phyloP scores from a whole-genome alignment of 1,284 basidiomycete genomes.

The Naganishia sp. region DNA sequence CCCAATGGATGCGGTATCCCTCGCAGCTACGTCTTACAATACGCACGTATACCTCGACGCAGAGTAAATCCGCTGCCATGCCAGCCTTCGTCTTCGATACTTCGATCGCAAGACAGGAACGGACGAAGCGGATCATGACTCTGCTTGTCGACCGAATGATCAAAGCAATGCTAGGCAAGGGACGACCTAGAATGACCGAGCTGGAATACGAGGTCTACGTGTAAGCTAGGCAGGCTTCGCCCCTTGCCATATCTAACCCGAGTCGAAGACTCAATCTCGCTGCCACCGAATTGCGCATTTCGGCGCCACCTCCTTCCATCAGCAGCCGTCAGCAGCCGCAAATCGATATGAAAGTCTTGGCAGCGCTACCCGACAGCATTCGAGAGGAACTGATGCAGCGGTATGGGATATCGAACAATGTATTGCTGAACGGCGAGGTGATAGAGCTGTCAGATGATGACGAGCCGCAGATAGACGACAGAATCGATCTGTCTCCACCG shows the following conservation, averaged over 20 bases:
- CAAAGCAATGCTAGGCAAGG: constrained; percentile 21
- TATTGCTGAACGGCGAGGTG: neutral
- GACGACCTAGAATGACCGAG: neutral
- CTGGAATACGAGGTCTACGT: constrained; percentile 31
- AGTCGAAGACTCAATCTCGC: constrained; percentile 30
- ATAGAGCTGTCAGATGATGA: neutral
- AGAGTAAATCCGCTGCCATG: constrained; percentile 19
- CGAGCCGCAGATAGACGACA: neutral
- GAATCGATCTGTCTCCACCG: neutral
- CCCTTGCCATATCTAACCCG: neutral
- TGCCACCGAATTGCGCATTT: constrained; percentile 8
- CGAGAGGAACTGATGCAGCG: constrained; percentile 1
- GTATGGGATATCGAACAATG: neutral
- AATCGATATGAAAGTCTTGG: constrained; percentile 2
- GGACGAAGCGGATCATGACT: constrained; percentile 23
- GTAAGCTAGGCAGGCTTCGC: constrained; percentile 4
- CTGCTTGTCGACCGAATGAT: constrained; percentile 8
- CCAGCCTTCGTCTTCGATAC: constrained; percentile 32
- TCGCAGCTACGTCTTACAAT: constrained; percentile 28
- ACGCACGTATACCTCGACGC: constrained; percentile 30
- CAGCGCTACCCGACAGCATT: neutral
- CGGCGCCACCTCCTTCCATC: constrained; percentile 28
- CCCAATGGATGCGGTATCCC: constrained; percentile 34
- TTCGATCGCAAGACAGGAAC: neutral
- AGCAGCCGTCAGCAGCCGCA: neutral